Evolutionary conservation across 2,329 filamentous ascomycete species (phyloP).

Genomic region (Verticillium zaregamsianum): DNA sequence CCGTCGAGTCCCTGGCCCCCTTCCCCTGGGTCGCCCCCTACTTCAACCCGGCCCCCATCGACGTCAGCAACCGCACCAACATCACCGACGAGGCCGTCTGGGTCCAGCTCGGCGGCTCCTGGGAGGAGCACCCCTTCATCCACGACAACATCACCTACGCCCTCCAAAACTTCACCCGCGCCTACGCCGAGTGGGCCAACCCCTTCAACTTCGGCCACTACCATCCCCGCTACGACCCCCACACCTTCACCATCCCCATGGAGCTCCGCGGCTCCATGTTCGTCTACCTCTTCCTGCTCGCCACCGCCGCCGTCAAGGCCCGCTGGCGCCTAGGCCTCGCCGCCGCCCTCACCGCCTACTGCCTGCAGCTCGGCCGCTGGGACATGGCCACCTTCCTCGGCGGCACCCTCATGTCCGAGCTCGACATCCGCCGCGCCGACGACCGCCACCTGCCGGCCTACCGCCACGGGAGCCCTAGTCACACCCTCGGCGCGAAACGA

Average conservation of each 20-base stretch:
- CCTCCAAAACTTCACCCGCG: constrained; percentile 30
- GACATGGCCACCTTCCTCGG: constrained; percentile 36
- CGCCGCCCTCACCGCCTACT: constrained; percentile 25
- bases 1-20: constrained; percentile 1
- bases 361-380: constrained; percentile 29
- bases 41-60: constrained; percentile 4
- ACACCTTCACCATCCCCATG: constrained; percentile 37
- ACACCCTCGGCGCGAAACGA: too few relatives aligned
- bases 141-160: constrained; percentile 33
- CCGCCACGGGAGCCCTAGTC: background rate
- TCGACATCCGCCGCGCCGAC: constrained; percentile 25
- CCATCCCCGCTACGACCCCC: constrained; percentile 34
- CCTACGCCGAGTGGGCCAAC: constrained; percentile 34
- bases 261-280: constrained; percentile 36
- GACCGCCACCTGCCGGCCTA: constrained; percentile 10
- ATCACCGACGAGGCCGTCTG: constrained; percentile 28
- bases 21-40: constrained; percentile 6
- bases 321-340: constrained; percentile 27
- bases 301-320: constrained; percentile 29
- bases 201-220: constrained; percentile 35
- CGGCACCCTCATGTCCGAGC: constrained; percentile 30
- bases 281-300: constrained; percentile 34
- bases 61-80: constrained; percentile 23
- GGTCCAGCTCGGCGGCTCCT: constrained; percentile 34
- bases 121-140: constrained; percentile 36